A percentile compares a stretch with the other conserved stretches of the same genome.
phyloP scores from a whole-genome alignment of 2,329 filamentous ascomycete genomes.

The Apiospora marii region DNA sequence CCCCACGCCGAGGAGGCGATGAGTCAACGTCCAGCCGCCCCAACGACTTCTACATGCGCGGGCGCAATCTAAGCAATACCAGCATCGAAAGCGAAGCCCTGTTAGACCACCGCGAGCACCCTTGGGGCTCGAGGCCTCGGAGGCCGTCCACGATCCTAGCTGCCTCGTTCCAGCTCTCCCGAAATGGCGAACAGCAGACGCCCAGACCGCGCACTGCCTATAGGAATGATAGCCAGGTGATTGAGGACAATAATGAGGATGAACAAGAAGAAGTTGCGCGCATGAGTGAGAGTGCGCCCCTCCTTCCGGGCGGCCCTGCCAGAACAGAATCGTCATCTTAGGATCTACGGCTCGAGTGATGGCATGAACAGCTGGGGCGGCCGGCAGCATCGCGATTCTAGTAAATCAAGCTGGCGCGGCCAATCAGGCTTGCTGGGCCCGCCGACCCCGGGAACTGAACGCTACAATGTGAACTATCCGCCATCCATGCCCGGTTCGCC shows the following conservation, averaged over 20 bases:
- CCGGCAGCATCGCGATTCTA: slow-evolving; percentile 50
- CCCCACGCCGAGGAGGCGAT: slow-evolving; percentile 41
- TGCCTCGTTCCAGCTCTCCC: slow-evolving; percentile 43
- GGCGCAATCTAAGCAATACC: slow-evolving; percentile 75
- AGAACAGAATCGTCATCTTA: slow-evolving; percentile 42
- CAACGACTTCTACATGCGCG: slow-evolving; percentile 55
- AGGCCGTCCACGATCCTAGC: slow-evolving; percentile 58
- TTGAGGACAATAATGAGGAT: slow-evolving; percentile 49
- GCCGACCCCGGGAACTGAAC: slow-evolving; percentile 47
- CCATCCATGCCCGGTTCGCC: slow-evolving; percentile 73
- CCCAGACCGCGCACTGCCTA: slow-evolving; percentile 22
- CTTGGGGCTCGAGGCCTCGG: slow-evolving; percentile 64
- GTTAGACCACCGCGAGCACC: slow-evolving; percentile 72
- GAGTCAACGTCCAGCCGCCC: not conserved
- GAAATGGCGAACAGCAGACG: not conserved
- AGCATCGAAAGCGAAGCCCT: slow-evolving; percentile 90
- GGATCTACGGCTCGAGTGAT: slow-evolving; percentile 54
- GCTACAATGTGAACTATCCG: slow-evolving; percentile 72
- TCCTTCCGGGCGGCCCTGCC: slow-evolving; percentile 53
- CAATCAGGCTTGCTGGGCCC: slow-evolving; percentile 35
- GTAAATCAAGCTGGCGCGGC: slow-evolving; percentile 55
- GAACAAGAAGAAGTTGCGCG: slow-evolving; percentile 55
- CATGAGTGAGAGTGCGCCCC: slow-evolving; percentile 61
- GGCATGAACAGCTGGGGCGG: slow-evolving; percentile 23
- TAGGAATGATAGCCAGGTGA: not conserved